Base-by-base conservation (phyloP, 306 rosid genomes). In the Hippophae rhamnoides region DNA sequence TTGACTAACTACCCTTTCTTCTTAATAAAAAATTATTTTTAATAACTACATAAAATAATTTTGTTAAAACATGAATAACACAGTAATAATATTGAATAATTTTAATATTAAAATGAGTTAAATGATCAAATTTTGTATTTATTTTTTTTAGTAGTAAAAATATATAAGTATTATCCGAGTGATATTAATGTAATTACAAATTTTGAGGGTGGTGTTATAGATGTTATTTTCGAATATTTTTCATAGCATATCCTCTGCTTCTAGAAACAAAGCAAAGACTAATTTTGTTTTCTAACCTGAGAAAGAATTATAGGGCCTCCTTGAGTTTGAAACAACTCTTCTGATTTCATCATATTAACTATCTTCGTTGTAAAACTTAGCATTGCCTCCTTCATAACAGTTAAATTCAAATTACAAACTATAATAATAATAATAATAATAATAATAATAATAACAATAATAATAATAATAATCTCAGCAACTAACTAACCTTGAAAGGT, bases 301-400 rank as follows among this genome's bases (percentile, higher is more conserved):
- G 97, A 86, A 27, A 88, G 43, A 68, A 93, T 86, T 54, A 93
- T 88, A 49, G 99, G 99, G 60, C 99, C 99, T 59, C 99, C 99
- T 52, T 93, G 94, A 14, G 79, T 79, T 72, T 93, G 81, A 69
- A 80, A 93, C 82, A 93, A 47, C 57, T 66, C 66, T 74, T 93
- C 99, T 61, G 70, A 87, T 74, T 93, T 88, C 97, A 93, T 82
- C 82, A 80, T 74, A 54, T 57, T 69, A 7, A 93, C 99, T 65
- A 93, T 86, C 78, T 86, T 93, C 72, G 43, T 64, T 1, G 95
- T 88, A 66, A 93, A 88, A 3, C 62, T 84, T 74, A 86, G 90
- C 99, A 93, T 88, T 69, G 90, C 97, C 7, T 70, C 83, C 99
- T 93, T 63, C 70, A 80, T 2, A 38, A 45, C 45, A 69, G 10